Evolutionary conservation across 495 filamentous ascomycete species (phyloP).

Genomic region (Daldinia caldariorum): DNA sequence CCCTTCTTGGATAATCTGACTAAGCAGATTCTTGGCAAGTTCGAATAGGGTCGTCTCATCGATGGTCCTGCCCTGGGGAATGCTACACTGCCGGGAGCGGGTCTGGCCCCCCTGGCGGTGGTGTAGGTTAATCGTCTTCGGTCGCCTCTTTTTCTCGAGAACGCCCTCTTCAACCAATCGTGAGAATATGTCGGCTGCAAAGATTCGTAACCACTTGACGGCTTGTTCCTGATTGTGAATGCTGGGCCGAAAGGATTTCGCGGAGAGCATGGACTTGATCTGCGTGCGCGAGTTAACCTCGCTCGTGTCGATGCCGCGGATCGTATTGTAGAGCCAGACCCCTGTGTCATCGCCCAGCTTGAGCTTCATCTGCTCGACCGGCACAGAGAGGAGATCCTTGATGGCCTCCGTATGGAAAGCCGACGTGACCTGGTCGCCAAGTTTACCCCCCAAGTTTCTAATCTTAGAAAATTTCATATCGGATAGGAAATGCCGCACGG

Average conservation of each 20-base stretch:
- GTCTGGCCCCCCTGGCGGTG: constrained; percentile 76
- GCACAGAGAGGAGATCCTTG: constrained; percentile 74
- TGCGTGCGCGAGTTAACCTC: constrained; percentile 92
- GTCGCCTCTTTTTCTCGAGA: constrained; percentile 85
- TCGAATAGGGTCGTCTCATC: constrained; percentile 79
- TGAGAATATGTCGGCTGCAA: constrained; percentile 90
- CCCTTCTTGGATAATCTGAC: constrained; percentile 79
- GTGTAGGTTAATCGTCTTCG: constrained; percentile 84
- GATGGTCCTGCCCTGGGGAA: constrained; percentile 77
- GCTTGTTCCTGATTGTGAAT: constrained; percentile 85
- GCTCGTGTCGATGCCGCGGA: constrained; percentile 85
- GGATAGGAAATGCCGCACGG: constrained; percentile 79
- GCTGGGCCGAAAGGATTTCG: constrained; percentile 90
- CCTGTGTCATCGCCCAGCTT: constrained; percentile 88
- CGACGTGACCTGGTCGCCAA: constrained; percentile 83
- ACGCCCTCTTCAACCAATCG: constrained; percentile 92
- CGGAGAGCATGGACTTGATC: constrained; percentile 98
- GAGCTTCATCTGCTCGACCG: constrained; percentile 80
- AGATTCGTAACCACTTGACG: constrained; percentile 87
- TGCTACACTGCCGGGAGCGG: constrained; percentile 76
- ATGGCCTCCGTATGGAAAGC: constrained; percentile 83
- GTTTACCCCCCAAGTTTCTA: constrained; percentile 93
- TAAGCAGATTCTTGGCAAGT: constrained; percentile 77
- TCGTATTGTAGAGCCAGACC: constrained; percentile 84
- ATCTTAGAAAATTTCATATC: constrained; percentile 97